phyloP scores from a whole-genome alignment of 192 early-diverging fungal species.

The Entophlyctis helioformis region DNA sequence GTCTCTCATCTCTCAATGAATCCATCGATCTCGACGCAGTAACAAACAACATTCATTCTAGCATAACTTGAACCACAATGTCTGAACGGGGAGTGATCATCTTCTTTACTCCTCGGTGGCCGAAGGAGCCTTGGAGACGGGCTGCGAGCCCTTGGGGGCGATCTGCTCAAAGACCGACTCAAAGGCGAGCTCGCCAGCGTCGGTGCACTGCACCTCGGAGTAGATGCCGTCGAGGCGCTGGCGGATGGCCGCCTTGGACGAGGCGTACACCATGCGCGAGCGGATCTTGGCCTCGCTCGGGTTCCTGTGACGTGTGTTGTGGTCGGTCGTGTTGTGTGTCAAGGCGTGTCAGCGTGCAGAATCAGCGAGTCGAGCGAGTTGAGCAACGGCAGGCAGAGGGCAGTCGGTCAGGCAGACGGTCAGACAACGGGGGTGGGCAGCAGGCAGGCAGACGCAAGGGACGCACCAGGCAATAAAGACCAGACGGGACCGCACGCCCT shows the following conservation, averaged over 20 bases:
- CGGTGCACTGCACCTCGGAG: conserved; percentile 77
- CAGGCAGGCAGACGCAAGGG: background rate
- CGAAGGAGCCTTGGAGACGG: too few relatives aligned
- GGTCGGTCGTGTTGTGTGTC: background rate
- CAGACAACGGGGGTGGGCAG: background rate
- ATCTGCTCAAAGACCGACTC: conserved; percentile 60
- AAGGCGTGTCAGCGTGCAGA: background rate
- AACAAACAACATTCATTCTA: too few relatives aligned
- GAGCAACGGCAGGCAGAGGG: background rate
- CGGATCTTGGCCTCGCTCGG: conserved; percentile 65
- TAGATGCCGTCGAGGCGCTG: conserved; percentile 59
- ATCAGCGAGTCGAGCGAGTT: background rate
- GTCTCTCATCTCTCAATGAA: too few relatives aligned
- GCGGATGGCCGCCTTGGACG: conserved; percentile 69
- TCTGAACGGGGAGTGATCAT: too few relatives aligned
- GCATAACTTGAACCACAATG: too few relatives aligned
- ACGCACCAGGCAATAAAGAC: conserved; percentile 76
- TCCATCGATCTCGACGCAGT: too few relatives aligned
- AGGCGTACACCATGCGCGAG: conserved; percentile 86
- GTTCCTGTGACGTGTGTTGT: conserved; percentile 32
- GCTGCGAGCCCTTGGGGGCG: too few relatives aligned
- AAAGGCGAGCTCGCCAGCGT: conserved; percentile 55
- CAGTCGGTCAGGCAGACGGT: background rate
- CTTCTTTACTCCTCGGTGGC: too few relatives aligned
- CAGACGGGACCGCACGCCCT: conserved; percentile 72